Evolutionary conservation across 83 land plant genomes (phyloP), one percentile per base, ranked within the genome.

Genomic region (Picea engelmannii): DNA sequence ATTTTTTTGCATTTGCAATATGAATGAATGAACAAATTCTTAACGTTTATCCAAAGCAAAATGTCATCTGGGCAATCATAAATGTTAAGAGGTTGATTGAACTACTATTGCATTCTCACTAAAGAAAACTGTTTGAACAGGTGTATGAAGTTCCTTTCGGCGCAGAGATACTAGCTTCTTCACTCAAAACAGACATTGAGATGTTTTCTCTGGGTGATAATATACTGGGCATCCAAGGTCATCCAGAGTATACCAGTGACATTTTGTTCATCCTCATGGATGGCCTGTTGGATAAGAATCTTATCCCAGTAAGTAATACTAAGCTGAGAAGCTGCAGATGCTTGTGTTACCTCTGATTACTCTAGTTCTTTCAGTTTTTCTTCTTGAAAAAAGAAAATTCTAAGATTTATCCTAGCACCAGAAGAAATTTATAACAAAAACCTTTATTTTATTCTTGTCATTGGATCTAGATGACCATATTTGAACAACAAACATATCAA

Each of bases 171-270:
- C 27, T 91, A 23, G 93, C 83, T 59, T 78, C 84, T 84, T 93
- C 93, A 0, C 84, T 84, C 23, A 91, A 86, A 80, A 93, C 93
- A 13, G 74, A 82, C 44, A 42, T 91, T 0, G 95, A 91, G 82
- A 93, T 93, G 94, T 93, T 91, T 52, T 58, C 73, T 55, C 84
- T 76, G 38, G 94, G 87, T 15, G 89, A 93, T 38, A 93, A 93
- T 79, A 85, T 89, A 6, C 81, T 93, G 90, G 95, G 95, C 49
- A 91, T 93, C 23, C 95, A 93, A 81, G 95, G 95, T 69, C 94
- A 93, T 49, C 94, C 94, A 17, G 94, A 93, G 80, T 93, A 91
- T 86, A 91, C 78, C 67, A 82, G 82, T 8, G 95, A 89, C 87
- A 91, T 91, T 65, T 85, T 93, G 6, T 49, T 81, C 31, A 71